phyloP scores from a whole-genome alignment of 2,329 filamentous ascomycete genomes.

The Xylaria sp. region DNA sequence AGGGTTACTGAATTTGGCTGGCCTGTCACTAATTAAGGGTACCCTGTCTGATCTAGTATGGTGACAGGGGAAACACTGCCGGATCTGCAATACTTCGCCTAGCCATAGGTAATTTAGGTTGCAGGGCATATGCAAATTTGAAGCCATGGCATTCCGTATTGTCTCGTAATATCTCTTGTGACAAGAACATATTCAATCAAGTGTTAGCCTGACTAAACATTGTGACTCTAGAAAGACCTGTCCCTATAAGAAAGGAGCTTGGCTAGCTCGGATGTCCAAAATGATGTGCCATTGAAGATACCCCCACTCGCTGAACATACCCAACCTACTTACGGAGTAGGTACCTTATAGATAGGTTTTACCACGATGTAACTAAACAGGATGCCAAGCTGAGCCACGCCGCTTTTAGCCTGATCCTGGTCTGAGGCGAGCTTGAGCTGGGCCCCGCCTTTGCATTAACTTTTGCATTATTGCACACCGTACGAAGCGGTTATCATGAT shows the following conservation, averaged over 20 bases:
- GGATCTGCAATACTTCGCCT: conserved; percentile 11
- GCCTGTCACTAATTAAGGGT: neutral
- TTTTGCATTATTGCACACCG: no score
- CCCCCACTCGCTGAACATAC: neutral
- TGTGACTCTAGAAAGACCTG: no score
- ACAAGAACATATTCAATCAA: neutral
- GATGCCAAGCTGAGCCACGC: no score
- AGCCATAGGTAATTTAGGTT: conserved; percentile 6
- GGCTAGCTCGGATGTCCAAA: neutral
- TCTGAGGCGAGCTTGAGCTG: no score
- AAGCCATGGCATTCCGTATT: neutral
- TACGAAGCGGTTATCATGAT: no score
- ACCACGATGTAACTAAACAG: no score
- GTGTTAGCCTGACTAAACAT: neutral
- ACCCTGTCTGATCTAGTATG: neutral
- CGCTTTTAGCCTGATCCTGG: no score
- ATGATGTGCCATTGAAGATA: neutral
- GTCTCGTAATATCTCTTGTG: neutral
- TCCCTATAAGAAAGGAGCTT: neutral
- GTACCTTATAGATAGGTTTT: no score
- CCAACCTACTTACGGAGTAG: neutral
- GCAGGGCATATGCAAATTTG: neutral
- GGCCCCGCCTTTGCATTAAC: no score
- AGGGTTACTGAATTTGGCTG: neutral
- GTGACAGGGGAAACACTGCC: conserved; percentile 2